Conservation (phyloP, 345 rosid genomes). For the Salix purpurea region DNA sequence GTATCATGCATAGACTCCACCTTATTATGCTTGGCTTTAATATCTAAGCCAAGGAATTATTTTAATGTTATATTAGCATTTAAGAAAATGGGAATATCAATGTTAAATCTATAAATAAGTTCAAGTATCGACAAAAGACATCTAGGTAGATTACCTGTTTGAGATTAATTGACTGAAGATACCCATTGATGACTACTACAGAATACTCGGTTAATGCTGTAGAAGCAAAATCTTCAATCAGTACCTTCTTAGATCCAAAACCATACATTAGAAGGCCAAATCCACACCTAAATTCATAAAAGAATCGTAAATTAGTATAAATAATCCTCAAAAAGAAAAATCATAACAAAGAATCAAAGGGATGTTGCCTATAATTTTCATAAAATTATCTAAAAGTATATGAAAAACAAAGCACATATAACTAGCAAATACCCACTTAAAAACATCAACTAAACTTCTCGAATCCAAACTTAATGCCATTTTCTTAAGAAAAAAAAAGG, state of each 20-base stretch:
- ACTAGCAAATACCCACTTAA: no score
- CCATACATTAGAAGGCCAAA: constrained; percentile 92
- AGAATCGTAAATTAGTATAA: not conserved
- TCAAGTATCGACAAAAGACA: not conserved
- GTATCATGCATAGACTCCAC: not conserved
- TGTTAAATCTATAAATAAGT: not conserved
- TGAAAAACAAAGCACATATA: no score
- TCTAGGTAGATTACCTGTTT: constrained; percentile 55
- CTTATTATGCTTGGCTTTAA: not conserved
- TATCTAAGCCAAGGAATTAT: not conserved
- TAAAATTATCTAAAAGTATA: no score
- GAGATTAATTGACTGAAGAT: constrained; percentile 70
- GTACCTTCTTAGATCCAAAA: constrained; percentile 80
- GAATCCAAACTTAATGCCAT: not conserved
- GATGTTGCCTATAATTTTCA: no score
- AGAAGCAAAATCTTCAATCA: constrained; percentile 87
- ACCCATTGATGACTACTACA: constrained; percentile 82
- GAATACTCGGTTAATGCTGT: constrained; percentile 60
- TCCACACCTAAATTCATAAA: constrained; percentile 50
- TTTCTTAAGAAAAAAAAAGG: no score
- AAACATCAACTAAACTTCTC: not conserved
- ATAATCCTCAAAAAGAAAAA: not conserved
- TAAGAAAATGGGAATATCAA: not conserved
- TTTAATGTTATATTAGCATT: not conserved
- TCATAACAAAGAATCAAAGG: not conserved